Evolutionary conservation across 352 stramenopile species (phyloP).

Genomic region (Thalassiosira exigua): DNA sequence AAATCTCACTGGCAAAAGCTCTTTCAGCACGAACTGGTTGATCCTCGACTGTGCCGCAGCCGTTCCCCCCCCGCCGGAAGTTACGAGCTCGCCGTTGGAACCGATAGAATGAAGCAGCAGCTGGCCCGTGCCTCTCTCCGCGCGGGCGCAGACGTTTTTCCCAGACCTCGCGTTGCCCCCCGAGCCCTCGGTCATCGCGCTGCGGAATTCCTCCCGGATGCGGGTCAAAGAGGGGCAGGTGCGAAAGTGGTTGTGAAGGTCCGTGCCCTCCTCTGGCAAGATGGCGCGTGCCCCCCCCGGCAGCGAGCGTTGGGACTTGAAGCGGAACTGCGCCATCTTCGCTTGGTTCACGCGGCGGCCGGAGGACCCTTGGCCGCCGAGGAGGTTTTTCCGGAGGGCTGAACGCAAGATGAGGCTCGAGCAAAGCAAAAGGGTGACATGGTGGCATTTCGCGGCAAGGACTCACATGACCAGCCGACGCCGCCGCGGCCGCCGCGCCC

Average conservation of each 20-base stretch:
- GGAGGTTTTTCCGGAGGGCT: too few species aligned
- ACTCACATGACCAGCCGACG: too few species aligned
- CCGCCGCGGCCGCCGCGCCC: too few species aligned
- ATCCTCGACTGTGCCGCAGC: slow-evolving; percentile 25
- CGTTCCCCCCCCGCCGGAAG: slow-evolving; percentile 6
- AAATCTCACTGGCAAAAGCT: slow-evolving; percentile 23
- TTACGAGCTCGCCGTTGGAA: slow-evolving; percentile 24
- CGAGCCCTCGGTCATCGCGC: slow-evolving; percentile 1
- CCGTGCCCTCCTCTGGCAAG: slow-evolving; percentile 17
- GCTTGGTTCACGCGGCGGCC: too few species aligned
- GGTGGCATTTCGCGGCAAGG: too few species aligned
- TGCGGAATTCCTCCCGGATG: slow-evolving; percentile 25
- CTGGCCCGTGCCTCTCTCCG: slow-evolving; percentile 12
- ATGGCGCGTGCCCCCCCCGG: too few species aligned
- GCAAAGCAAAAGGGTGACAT: too few species aligned
- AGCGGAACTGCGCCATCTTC: too few species aligned
- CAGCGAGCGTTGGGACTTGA: too few species aligned
- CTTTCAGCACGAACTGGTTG: slow-evolving; percentile 29
- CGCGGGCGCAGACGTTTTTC: slow-evolving; percentile 13
- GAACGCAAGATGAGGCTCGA: too few species aligned
- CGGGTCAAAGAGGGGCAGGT: slow-evolving; percentile 17
- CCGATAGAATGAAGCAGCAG: slow-evolving; percentile 36
- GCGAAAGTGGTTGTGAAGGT: slow-evolving; percentile 23
- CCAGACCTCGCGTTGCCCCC: slow-evolving; percentile 18
- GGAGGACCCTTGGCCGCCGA: too few species aligned